Percentiles rank a stretch among this genome's conserved stretches.
phyloP scores from a whole-genome alignment of 805 yeast species.

The Suhomyces sp. region DNA sequence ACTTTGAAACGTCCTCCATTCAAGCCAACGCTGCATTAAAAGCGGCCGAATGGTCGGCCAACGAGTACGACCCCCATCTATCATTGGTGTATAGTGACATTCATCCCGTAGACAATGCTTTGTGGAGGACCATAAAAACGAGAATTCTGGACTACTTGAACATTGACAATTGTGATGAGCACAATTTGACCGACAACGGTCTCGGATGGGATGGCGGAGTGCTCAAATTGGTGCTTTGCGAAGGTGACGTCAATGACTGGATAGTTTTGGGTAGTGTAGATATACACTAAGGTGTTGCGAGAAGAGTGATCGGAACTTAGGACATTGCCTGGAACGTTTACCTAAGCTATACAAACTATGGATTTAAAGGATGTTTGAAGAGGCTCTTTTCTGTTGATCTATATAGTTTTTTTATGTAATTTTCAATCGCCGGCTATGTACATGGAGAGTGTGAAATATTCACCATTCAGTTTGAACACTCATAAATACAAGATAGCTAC shows the following conservation, averaged over 20 bases:
- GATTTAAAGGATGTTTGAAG: background rate
- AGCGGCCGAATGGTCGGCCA: slow-evolving; percentile 51
- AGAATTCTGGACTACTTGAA: slow-evolving; percentile 66
- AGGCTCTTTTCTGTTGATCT: background rate
- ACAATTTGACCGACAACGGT: slow-evolving; percentile 27
- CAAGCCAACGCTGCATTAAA: slow-evolving; percentile 47
- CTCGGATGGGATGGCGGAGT: slow-evolving; percentile 70
- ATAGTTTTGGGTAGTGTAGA: slow-evolving; percentile 55
- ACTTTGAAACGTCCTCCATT: slow-evolving; percentile 26
- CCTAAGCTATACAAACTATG: background rate
- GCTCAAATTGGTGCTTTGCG: slow-evolving; percentile 63
- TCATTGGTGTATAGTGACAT: slow-evolving; percentile 65
- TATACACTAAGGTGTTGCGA: slow-evolving; percentile 24
- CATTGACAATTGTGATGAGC: slow-evolving; percentile 40
- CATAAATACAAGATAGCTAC: too few species aligned
- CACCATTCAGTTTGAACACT: too few species aligned
- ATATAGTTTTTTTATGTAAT: background rate
- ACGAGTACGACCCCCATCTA: slow-evolving; percentile 68
- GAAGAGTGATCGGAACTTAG: too few species aligned
- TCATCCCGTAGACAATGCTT: slow-evolving; percentile 65
- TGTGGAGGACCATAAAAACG: slow-evolving; percentile 59
- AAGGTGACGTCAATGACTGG: slow-evolving; percentile 73
- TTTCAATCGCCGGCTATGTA: background rate
- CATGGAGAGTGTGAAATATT: background rate
- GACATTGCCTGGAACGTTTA: too few species aligned